Evolutionary conservation across 2,329 filamentous ascomycete genomes (phyloP).

Genomic region (Alternaria alternata): DNA sequence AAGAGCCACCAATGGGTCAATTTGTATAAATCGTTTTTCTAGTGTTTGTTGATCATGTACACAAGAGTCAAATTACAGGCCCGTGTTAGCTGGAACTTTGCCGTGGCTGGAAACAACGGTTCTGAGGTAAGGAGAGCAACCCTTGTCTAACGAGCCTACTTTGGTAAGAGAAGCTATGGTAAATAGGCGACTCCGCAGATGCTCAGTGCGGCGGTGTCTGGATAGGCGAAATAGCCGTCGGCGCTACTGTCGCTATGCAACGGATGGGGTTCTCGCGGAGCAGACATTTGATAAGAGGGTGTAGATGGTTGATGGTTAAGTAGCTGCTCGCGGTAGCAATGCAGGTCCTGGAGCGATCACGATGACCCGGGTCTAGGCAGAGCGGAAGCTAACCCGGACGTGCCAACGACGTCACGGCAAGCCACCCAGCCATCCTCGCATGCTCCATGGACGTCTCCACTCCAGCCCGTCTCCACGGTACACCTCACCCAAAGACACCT

Average conservation of each 20-base stretch:
- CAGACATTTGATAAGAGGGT: background rate
- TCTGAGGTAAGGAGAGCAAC: background rate
- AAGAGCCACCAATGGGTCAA: background rate
- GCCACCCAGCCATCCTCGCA: slow-evolving; percentile 3
- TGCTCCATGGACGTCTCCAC: background rate
- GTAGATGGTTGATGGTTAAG: background rate
- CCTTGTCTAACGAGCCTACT: background rate
- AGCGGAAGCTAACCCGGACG: background rate
- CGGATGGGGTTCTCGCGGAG: background rate
- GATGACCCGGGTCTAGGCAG: background rate
- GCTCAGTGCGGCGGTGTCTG: background rate
- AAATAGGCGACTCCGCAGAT: background rate
- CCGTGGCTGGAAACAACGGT: slow-evolving; percentile 2
- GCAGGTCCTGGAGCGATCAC: background rate
- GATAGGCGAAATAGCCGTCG: background rate
- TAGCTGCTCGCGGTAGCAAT: background rate
- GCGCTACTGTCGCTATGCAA: background rate
- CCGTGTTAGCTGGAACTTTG: slow-evolving; percentile 1
- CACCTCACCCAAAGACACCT: slow-evolving; percentile 5
- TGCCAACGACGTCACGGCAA: slow-evolving; percentile 5
- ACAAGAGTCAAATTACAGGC: slow-evolving; percentile 2
- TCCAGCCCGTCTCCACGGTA: background rate
- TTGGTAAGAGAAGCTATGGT: background rate
- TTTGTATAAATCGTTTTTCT: background rate
- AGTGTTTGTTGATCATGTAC: background rate